Percentiles rank a stretch among this genome's conserved stretches.
Evolutionary conservation across 148 eudicot species (phyloP).

Genomic region (Linanthus parryae): DNA sequence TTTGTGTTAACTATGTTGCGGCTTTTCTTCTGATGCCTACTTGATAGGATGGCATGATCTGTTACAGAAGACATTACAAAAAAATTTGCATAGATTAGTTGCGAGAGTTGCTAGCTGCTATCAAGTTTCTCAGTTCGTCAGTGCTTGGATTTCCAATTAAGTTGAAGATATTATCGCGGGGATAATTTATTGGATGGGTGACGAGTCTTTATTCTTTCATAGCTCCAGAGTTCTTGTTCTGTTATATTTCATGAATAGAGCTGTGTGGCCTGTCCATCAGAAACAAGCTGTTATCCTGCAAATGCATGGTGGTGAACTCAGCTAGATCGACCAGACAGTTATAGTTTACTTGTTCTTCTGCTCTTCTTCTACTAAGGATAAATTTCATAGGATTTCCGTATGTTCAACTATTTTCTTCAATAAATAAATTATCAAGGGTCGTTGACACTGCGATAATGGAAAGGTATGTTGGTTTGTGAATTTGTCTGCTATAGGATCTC

Average conservation of each 20-base stretch:
- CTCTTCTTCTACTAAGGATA: slow-evolving; percentile 6
- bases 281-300: slow-evolving; percentile 15
- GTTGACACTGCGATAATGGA: slow-evolving; percentile 46
- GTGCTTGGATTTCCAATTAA: too few relatives aligned
- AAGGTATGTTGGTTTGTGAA: slow-evolving; percentile 34
- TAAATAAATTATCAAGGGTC: slow-evolving; percentile 33
- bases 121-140: too few relatives aligned
- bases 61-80: too few relatives aligned
- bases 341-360: slow-evolving; percentile 22
- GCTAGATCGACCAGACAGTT: slow-evolving; percentile 32
- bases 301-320: slow-evolving; percentile 21
- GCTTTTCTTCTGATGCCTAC: slow-evolving; percentile 34
- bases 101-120: too few relatives aligned
- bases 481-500: background rate
- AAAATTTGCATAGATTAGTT: too few relatives aligned
- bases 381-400: slow-evolving; percentile 13
- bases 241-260: slow-evolving; percentile 29
- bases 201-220: too few relatives aligned
- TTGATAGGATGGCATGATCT: slow-evolving; percentile 9
- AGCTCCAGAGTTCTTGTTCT: too few relatives aligned
- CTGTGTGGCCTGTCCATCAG: slow-evolving; percentile 32
- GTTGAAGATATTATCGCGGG: slow-evolving; percentile 3
- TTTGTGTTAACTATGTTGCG: slow-evolving; percentile 17
- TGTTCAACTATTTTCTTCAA: slow-evolving; percentile 20
- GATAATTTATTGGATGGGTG: too few relatives aligned